Base-by-base conservation (phyloP, 805 yeast genomes). In the Blastobotrys mokoenaii region DNA sequence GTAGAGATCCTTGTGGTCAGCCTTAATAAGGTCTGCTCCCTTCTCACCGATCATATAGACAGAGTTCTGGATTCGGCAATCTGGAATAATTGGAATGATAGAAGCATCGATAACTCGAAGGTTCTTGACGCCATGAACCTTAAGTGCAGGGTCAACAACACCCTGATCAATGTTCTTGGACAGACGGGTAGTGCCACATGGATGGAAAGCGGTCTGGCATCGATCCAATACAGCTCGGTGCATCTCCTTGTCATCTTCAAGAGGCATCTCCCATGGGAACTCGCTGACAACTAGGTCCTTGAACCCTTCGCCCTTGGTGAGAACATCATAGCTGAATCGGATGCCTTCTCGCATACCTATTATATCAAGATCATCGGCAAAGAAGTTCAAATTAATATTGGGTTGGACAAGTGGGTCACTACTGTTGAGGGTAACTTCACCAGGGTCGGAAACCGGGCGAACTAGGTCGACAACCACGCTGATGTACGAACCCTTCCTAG, bases 61-160 rank as follows among this genome's bases (percentile, higher is more conserved):
- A 30, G 60, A 57, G 48, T 55, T 55, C 44, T 57, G 61, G 41
- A 57, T 57, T 43, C 59, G 54, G 43, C 61, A 57, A 37, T 57
- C 58, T 14, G 62, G 62, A 34, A 61, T 61, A 18, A 55, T 62
- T n/a, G 65, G 65, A 44, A 61, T 58, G 31, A 61, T 52, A 40
- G 63, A 58, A 15, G 63, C 65, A 42, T 61, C 65, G 41, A 55
- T 56, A 17, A 61, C 61, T 41, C 65, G 61, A 36, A 61, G 53
- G 41, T 56, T 53, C 46, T 49, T 52, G 32, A 61, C 42, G 1
- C 65, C 65, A 42, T 58, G 61, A 25, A 61, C 64, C 49, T 51
- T 53, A 37, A 61, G 57, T 14, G 52, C 39, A 36, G 63, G 57
- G 44, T 60, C 63, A 14, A 61, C 65, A 9, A 59, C 63, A 48